These are phyloP conservation scores for Lizonia empirigonia DNA, from an alignment of 2,329 filamentous ascomycete genomes.

Conservation along the genomic window DNA sequence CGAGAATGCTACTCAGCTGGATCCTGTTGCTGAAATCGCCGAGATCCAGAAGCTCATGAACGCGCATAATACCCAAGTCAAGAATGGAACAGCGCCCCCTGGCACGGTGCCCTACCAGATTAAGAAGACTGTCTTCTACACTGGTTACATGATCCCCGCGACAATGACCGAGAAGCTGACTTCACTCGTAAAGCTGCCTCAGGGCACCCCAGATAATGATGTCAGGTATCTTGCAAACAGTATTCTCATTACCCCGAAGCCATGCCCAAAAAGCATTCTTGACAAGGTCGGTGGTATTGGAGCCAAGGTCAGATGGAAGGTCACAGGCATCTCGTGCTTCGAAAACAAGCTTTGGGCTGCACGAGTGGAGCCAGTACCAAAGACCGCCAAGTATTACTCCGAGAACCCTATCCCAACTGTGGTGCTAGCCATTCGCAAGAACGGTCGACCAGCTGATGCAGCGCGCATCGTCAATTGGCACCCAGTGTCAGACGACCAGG, in stretches of 20 bases:
- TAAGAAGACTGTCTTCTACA: slow-evolving; percentile 88
- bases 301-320: slow-evolving; percentile 80
- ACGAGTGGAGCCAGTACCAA: slow-evolving; percentile 72
- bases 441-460: slow-evolving; percentile 78
- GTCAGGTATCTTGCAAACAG: slow-evolving; percentile 85
- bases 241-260: slow-evolving; percentile 84
- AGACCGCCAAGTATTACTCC: slow-evolving; percentile 69
- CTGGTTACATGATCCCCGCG: slow-evolving; percentile 81
- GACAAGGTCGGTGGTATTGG: slow-evolving; percentile 87
- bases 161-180: slow-evolving; percentile 75
- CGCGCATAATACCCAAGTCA: slow-evolving; percentile 72
- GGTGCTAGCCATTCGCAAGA: slow-evolving; percentile 79
- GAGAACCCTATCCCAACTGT: slow-evolving; percentile 80
- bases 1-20: slow-evolving; percentile 73
- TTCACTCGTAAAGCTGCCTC: slow-evolving; percentile 69
- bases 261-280: slow-evolving; percentile 73
- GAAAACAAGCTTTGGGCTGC: slow-evolving; percentile 90
- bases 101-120: slow-evolving; percentile 66
- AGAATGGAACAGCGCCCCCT: slow-evolving; percentile 52
- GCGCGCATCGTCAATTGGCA: slow-evolving; percentile 84
- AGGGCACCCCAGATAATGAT: slow-evolving; percentile 68
- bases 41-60: slow-evolving; percentile 91
- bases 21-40: slow-evolving; percentile 78
- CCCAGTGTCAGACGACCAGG: slow-evolving; percentile 71
- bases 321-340: slow-evolving; percentile 74